These are phyloP conservation scores for Triadica sebifera DNA, from an alignment of 345 rosid species.

Conservation along the genomic window DNA sequence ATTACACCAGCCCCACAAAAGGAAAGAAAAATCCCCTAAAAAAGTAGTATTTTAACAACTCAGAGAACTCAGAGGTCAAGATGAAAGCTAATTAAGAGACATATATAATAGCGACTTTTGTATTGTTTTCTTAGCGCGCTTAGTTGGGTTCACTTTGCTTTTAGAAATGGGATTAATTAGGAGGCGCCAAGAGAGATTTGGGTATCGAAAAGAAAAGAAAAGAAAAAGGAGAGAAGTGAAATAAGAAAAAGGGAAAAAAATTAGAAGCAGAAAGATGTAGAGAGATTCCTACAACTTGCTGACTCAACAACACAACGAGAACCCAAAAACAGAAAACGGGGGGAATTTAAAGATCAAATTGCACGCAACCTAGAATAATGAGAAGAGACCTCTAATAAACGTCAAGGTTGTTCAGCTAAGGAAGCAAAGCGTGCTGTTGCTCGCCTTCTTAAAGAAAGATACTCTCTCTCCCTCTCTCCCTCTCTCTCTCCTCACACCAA, in stretches of 20 bases:
- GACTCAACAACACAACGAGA: too few relatives aligned
- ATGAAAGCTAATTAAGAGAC: slow-evolving; percentile 14
- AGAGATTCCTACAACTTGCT: too few relatives aligned
- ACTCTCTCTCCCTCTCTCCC: background rate
- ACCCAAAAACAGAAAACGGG: slow-evolving; percentile 17
- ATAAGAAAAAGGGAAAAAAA: slow-evolving; percentile 3
- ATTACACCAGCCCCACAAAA: slow-evolving; percentile 16
- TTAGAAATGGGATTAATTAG: background rate
- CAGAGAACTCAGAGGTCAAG: slow-evolving; percentile 10
- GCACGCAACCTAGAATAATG: slow-evolving; percentile 50
- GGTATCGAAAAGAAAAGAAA: background rate
- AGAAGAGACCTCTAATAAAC: slow-evolving; percentile 20
- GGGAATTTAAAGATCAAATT: slow-evolving; percentile 25
- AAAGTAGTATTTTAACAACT: slow-evolving; percentile 10
- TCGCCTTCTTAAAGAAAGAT: slow-evolving; percentile 22
- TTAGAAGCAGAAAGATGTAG: slow-evolving; percentile 8
- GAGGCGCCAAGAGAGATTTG: background rate
- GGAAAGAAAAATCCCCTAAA: background rate
- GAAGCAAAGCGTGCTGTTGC: slow-evolving; percentile 55
- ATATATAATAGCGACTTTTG: slow-evolving; percentile 13
- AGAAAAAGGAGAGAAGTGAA: background rate
- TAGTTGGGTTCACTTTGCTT: slow-evolving; percentile 29
- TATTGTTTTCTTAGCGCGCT: slow-evolving; percentile 35
- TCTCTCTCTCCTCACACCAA: background rate
- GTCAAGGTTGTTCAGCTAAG: slow-evolving; percentile 42